Evolutionary conservation across 495 filamentous ascomycete species (phyloP), one percentile per base, ranked within the genome.

Genomic region (Neurospora sublineolata): DNA sequence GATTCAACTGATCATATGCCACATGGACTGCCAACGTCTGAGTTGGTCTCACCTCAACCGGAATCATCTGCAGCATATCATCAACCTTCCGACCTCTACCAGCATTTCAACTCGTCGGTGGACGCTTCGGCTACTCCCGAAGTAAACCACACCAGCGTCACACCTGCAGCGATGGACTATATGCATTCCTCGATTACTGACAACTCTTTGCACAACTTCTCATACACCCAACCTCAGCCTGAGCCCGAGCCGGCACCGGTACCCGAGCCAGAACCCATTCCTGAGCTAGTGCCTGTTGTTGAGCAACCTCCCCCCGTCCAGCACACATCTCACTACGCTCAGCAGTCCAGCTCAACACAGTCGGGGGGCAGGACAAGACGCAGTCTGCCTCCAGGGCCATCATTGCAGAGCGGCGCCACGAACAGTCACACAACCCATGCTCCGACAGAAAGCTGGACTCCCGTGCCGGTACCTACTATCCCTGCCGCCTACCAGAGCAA

Each of bases 61-160:
- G 75, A 79, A 30, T 67, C 70, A 7, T 71, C 76, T 3, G 41
- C 68, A 38, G 30, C 67, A 37, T 78, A 75, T 44, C 67, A 68
- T 16, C 71, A 71, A 3, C 44, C 37, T 33, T 71, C 73, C 8
- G 70, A 41, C 16, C 40, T 75, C 2, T 79, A 79, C 38, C 67
- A 77, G 11, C 76, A 75, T 18, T 39, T 71, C 52, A 78, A 76
- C 52, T 75, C 75, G 0, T 36, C 71, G 52, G 64, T 68, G 3
- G 37, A 27, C 64, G 42, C 46, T 3, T 30, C 70, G 3, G 37
- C 68, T n/a, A 27, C 52, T 16, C 27, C 68, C 12, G 72, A 76
- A 37, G 6, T 64, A 4, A 1, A 58, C 3, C 76, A 75, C 16
- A 18, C 72, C 16, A 58, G 14, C 20, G 42, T 73, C 4, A 14